Evolutionary conservation across 148 eudicot species (phyloP).

Genomic region (Diospyros lotus): DNA sequence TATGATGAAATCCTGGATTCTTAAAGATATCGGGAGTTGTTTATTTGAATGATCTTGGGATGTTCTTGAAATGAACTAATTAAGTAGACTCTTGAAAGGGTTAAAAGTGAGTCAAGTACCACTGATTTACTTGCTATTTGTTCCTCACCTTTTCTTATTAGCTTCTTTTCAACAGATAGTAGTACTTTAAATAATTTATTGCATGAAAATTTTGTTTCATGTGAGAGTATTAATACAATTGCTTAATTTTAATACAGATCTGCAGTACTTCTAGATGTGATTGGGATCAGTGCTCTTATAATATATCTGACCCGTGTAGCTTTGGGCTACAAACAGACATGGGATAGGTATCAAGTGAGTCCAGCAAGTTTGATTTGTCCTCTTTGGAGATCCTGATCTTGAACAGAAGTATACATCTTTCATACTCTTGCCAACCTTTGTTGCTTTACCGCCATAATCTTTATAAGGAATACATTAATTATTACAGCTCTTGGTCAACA

Average conservation of each 20-base stretch:
- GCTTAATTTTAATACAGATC: conserved; percentile 45
- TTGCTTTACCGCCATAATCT: neutral
- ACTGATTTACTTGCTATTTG: too few relatives aligned
- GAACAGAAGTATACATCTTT: neutral
- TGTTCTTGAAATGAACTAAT: too few relatives aligned
- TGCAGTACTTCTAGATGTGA: conserved; percentile 70
- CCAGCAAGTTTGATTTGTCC: conserved; percentile 7
- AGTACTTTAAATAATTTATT: neutral
- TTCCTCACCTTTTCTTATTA: neutral
- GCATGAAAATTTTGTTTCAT: neutral
- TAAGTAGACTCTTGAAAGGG: too few relatives aligned
- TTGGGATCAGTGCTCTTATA: conserved; percentile 75
- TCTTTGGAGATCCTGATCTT: neutral
- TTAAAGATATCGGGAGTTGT: too few relatives aligned
- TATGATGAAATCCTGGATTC: too few relatives aligned
- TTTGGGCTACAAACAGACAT: conserved; percentile 94
- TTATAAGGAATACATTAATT: conserved; percentile 7
- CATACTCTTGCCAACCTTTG: conserved; percentile 9
- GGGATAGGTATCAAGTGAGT: conserved; percentile 94
- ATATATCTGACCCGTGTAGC: conserved; percentile 65
- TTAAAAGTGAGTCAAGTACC: too few relatives aligned
- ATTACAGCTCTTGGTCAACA: conserved; percentile 86
- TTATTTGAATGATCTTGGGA: too few relatives aligned
- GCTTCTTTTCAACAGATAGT: neutral
- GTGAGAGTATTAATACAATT: neutral